Percentiles rank a stretch among this genome's conserved stretches.
phyloP scores from a whole-genome alignment of 805 yeast genomes.

The Helenozyma rhizophorensis region DNA sequence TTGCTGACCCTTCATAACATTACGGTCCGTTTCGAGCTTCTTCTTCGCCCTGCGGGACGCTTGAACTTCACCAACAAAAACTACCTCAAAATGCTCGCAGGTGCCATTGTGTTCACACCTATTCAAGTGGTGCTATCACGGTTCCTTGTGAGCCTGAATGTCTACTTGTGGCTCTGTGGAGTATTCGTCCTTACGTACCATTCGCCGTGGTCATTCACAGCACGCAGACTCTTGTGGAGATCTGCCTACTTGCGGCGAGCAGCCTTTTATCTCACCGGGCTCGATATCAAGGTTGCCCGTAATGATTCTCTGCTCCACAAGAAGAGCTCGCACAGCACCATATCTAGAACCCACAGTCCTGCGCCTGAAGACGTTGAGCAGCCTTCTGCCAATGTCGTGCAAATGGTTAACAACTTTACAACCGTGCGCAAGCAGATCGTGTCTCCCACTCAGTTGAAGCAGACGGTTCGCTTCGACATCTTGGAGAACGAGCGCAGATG shows the following conservation, averaged over 20 bases:
- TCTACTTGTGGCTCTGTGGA: constrained; percentile 35
- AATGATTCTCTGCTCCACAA: constrained; percentile 4
- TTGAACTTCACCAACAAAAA: constrained; percentile 23
- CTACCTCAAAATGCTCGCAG: constrained; percentile 24
- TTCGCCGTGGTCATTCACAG: constrained; percentile 45
- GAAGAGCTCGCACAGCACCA: constrained; percentile 9
- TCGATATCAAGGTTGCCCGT: constrained; percentile 19
- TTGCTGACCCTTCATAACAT: constrained; percentile 45
- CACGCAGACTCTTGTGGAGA: constrained; percentile 48
- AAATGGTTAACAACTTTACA: constrained; percentile 31
- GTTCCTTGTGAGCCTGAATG: constrained; percentile 27
- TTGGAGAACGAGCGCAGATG: constrained; percentile 59
- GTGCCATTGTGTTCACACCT: constrained; percentile 39
- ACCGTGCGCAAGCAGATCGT: constrained; percentile 34
- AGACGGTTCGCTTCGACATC: constrained; percentile 46
- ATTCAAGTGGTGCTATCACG: constrained; percentile 35
- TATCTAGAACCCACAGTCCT: constrained; percentile 12
- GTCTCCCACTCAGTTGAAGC: constrained; percentile 41
- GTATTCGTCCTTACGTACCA: constrained; percentile 39
- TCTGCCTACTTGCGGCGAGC: constrained; percentile 38
- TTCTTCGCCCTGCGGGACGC: constrained; percentile 36
- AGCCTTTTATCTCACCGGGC: constrained; percentile 40
- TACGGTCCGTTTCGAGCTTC: constrained; percentile 36
- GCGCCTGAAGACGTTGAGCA: not conserved
- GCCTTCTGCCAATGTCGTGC: constrained; percentile 12